Percentiles rank a stretch among this genome's conserved stretches.
These are phyloP conservation scores for Nakaseomyces bracarensis DNA, from an alignment of 1,139 yeast genomes.

Conservation along the genomic window DNA sequence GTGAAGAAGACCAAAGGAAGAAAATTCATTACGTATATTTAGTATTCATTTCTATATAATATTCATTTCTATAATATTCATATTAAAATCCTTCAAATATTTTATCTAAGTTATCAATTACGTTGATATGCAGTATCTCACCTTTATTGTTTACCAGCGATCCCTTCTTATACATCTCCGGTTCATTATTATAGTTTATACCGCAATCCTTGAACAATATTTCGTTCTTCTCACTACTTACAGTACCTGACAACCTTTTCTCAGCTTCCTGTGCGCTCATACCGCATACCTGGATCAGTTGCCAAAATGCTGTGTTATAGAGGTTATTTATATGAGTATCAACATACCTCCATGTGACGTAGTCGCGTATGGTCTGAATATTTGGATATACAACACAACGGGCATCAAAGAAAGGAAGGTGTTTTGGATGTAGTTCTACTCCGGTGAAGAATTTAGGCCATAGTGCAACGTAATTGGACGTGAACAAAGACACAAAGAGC, in stretches of 20 bases:
- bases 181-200: constrained; percentile 84
- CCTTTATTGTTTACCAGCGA: constrained; percentile 58
- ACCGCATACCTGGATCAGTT: constrained; percentile 62
- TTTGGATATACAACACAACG: constrained; percentile 84
- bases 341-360: constrained; percentile 90
- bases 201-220: constrained; percentile 68
- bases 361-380: constrained; percentile 54
- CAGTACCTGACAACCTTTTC: constrained; percentile 55
- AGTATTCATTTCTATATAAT: too few relatives aligned
- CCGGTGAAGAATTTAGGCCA: constrained; percentile 61
- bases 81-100: constrained; percentile 28
- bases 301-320: constrained; percentile 92
- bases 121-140: constrained; percentile 35
- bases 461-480: constrained; percentile 59
- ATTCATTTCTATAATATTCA: not conserved
- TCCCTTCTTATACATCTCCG: constrained; percentile 82
- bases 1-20: too few relatives aligned
- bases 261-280: constrained; percentile 74
- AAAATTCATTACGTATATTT: too few relatives aligned
- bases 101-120: constrained; percentile 32
- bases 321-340: constrained; percentile 94
- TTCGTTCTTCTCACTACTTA: constrained; percentile 81
- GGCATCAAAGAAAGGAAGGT: constrained; percentile 83
- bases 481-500: constrained; percentile 73
- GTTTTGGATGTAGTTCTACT: constrained; percentile 33